phyloP scores from a whole-genome alignment of 129 eudicot species.

The Escallonia rubra region DNA sequence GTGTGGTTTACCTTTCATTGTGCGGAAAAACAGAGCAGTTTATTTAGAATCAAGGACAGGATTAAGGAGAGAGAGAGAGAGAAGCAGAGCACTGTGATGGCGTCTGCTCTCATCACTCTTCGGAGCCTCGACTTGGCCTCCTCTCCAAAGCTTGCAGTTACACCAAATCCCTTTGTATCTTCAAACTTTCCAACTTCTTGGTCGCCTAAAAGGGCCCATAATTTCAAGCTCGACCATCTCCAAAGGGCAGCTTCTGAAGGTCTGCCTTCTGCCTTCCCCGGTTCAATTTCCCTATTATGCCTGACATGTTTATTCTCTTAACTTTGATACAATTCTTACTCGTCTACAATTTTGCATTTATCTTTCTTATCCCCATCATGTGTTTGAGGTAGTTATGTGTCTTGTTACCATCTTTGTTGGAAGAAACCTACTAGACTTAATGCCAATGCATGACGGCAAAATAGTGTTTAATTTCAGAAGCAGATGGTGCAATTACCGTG shows the following conservation, averaged over 20 bases:
- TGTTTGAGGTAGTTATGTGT: too few relatives aligned
- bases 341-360: too few relatives aligned
- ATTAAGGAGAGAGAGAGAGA: neutral
- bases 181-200: neutral
- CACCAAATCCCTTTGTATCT: neutral
- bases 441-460: too few relatives aligned
- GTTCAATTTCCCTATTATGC: neutral
- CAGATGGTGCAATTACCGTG: too few relatives aligned
- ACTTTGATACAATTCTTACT: too few relatives aligned
- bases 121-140: neutral
- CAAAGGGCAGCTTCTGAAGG: neutral
- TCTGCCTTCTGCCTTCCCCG: neutral
- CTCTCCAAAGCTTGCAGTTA: neutral
- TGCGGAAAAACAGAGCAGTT: too few relatives aligned
- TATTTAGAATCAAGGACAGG: neutral
- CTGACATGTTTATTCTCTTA: too few relatives aligned
- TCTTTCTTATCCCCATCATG: too few relatives aligned
- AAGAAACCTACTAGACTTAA: too few relatives aligned
- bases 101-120: neutral
- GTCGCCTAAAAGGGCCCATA: neutral
- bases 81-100: neutral
- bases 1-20: too few relatives aligned
- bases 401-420: too few relatives aligned
- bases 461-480: too few relatives aligned
- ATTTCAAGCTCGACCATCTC: neutral